Evolutionary conservation across 2,329 filamentous ascomycete genomes (phyloP), one percentile per base, ranked within the genome.

Genomic region (Lachnellula cervina): DNA sequence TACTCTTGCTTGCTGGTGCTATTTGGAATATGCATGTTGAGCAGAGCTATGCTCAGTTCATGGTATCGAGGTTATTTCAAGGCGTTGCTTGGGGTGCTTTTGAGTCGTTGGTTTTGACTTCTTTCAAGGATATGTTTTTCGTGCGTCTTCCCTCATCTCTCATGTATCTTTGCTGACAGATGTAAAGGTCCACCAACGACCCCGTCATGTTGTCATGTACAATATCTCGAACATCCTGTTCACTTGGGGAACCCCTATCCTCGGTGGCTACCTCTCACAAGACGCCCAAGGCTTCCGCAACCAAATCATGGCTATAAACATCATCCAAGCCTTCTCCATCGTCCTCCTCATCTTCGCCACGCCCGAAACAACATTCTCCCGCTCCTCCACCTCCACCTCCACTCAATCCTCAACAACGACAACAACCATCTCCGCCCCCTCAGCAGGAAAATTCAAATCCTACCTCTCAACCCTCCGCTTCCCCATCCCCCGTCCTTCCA

Each of bases 11-110:
- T 44, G 68, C 76, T 43, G 80, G 80, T 1, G 71, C 73, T 3
- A 66, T 79, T 1, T 81, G 79, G 78, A 80, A 78, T 59, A 77
- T 75, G 57, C 70, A 71, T 17, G 72, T 76, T 5, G 63, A 64
- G 6, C 64, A 66, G 48, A 74, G 67, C 59, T 78, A 76, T 52
- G 70, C 68, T 8, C 71, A 77, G 54, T 77, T 76, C 62, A 76
- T 83, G 74, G 74, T 73, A 0, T 77, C 80, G 2, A 74, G 81
- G 9, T 64, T 81, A 17, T 72, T 84, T 35, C 80, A 83, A 63
- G 80, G 80, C 1, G 54, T 84, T 0, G 81, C 77, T n/a, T 82
- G 81, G 78, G 81, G 81, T 5, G 76, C 77, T 11, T 81, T 83
- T 57, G 81, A 84, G 60, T 76, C 74, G 5, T 67, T 84, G 40